Evolutionary conservation across 495 filamentous ascomycete species (phyloP).

Genomic region (Xylaria venustula): DNA sequence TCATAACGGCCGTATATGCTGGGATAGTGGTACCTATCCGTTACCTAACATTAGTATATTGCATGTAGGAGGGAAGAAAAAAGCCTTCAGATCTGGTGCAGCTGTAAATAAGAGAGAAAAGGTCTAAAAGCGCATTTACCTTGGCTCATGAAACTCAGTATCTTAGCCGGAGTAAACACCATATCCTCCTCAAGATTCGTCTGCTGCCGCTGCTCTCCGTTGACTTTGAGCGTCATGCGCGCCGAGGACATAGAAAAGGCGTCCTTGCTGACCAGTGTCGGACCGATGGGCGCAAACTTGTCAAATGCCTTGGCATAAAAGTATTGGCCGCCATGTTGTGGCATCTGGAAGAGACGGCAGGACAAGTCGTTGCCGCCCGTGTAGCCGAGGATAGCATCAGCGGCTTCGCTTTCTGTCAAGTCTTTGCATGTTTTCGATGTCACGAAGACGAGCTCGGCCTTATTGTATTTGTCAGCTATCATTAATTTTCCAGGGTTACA

Average conservation of each 20-base stretch:
- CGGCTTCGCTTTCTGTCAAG: constrained; percentile 29
- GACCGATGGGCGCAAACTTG: constrained; percentile 47
- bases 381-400: constrained; percentile 44
- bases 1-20: constrained; percentile 40
- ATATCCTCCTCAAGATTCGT: constrained; percentile 30
- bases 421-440: constrained; percentile 36
- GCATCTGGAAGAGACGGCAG: constrained; percentile 41
- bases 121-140: constrained; percentile 14
- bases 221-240: constrained; percentile 33
- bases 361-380: constrained; percentile 49
- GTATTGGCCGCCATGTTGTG: constrained; percentile 41
- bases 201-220: constrained; percentile 39
- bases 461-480: not conserved
- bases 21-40: constrained; percentile 29
- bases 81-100: too few species aligned
- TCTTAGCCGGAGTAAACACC: constrained; percentile 31
- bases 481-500: too few species aligned
- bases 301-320: constrained; percentile 49
- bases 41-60: too few species aligned
- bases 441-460: constrained; percentile 40
- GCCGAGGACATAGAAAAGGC: not conserved
- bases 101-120: not conserved
- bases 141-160: constrained; percentile 31
- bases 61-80: too few species aligned
- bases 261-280: constrained; percentile 30